A percentile compares a stretch with the other conserved stretches of the same genome.
These are phyloP conservation scores for Oryza longistaminata DNA, from an alignment of 176 grass and related monocot species.

Conservation along the genomic window DNA sequence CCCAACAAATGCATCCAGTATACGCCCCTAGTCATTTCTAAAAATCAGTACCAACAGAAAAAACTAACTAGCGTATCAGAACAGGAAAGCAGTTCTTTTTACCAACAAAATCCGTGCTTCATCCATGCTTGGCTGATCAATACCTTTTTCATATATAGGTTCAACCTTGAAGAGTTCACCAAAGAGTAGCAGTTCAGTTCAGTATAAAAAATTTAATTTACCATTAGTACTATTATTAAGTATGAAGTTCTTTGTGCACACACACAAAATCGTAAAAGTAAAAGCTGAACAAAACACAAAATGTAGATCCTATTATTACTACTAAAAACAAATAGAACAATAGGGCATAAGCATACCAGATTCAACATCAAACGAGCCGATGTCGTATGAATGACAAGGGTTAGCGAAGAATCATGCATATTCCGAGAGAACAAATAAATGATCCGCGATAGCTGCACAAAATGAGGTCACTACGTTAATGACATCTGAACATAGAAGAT, in stretches of 20 bases:
- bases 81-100: constrained; percentile 31
- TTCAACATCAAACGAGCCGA: constrained; percentile 98
- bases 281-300: constrained; percentile 16
- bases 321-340: constrained; percentile 35
- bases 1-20: constrained; percentile 97
- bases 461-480: constrained; percentile 41
- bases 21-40: constrained; percentile 66
- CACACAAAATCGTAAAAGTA: constrained; percentile 22
- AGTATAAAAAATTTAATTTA: not conserved
- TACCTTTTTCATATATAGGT: constrained; percentile 98
- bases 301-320: constrained; percentile 7
- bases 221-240: constrained; percentile 19
- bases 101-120: constrained; percentile 96
- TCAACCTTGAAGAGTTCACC: constrained; percentile 73
- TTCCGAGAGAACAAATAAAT: constrained; percentile 98
- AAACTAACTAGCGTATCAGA: constrained; percentile 8
- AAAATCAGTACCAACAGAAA: constrained; percentile 25
- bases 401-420: constrained; percentile 99
- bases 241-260: not conserved
- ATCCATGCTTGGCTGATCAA: constrained; percentile 94
- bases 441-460: constrained; percentile 90
- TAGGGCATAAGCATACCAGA: constrained; percentile 63
- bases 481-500: not conserved
- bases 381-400: constrained; percentile 91
- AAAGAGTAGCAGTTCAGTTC: constrained; percentile 17